These are phyloP conservation scores for Penicillium occitanis DNA, from an alignment of 2,329 filamentous ascomycete genomes.

Conservation along the genomic window DNA sequence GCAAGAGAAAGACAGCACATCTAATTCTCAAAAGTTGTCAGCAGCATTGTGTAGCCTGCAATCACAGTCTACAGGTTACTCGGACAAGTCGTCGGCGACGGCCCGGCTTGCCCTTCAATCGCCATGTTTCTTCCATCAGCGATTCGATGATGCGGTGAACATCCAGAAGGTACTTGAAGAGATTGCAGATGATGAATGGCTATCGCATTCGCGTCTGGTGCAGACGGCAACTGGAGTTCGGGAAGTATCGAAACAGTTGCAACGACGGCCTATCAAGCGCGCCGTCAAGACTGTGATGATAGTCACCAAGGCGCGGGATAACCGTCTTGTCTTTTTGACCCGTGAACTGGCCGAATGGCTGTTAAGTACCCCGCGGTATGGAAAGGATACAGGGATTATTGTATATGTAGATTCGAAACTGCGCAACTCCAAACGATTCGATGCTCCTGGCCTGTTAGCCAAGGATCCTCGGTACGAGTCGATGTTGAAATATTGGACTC, in stretches of 20 bases:
- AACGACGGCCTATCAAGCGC: constrained; percentile 85
- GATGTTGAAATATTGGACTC: constrained; percentile 95
- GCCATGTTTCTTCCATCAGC: constrained; percentile 96
- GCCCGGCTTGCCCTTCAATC: constrained; percentile 71
- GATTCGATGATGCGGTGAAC: constrained; percentile 94
- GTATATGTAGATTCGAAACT: constrained; percentile 99
- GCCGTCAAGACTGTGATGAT: constrained; percentile 97
- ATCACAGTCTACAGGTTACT: constrained; percentile 33
- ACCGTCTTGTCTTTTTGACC: constrained; percentile 84
- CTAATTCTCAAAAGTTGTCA: constrained; percentile 62
- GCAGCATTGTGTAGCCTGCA: constrained; percentile 56
- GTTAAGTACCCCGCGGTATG: constrained; percentile 83
- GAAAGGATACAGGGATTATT: constrained; percentile 84
- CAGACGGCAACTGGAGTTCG: constrained; percentile 94
- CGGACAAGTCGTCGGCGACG: constrained; percentile 45
- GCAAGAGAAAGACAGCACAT: constrained; percentile 44
- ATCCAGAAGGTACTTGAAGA: constrained; percentile 94
- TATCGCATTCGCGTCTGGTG: constrained; percentile 90
- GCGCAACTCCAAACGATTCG: constrained; percentile 82
- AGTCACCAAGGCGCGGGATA: constrained; percentile 95
- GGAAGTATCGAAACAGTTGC: constrained; percentile 93
- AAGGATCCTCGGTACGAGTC: constrained; percentile 73
- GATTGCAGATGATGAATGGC: constrained; percentile 79
- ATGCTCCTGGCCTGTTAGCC: constrained; percentile 68
- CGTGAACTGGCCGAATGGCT: constrained; percentile 86